Evolutionary conservation across 192 early-diverging fungal genomes (phyloP).

Genomic region (Dissophora ornata): DNA sequence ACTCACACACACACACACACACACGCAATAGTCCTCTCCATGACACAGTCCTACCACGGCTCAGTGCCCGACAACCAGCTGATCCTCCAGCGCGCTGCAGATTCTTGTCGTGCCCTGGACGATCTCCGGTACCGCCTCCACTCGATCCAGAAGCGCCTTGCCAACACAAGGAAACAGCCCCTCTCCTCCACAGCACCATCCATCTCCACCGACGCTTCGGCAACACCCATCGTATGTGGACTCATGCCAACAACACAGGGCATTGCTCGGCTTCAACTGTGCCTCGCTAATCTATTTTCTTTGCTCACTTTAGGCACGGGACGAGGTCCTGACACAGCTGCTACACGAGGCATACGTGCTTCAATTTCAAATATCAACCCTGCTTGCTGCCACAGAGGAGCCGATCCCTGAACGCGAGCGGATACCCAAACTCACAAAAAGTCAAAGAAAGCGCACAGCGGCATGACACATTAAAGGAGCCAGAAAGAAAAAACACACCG

Average conservation of each 20-base stretch:
- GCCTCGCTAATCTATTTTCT: not conserved
- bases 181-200: not conserved
- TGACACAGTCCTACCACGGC: not conserved
- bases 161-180: not conserved
- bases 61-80: slow-evolving; percentile 28
- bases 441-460: not conserved
- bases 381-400: slow-evolving; percentile 42
- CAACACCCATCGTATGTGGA: slow-evolving; percentile 1
- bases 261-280: no score
- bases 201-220: not conserved
- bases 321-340: slow-evolving; percentile 12
- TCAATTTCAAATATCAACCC: slow-evolving; percentile 45
- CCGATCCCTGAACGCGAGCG: slow-evolving; percentile 39
- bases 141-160: slow-evolving; percentile 31
- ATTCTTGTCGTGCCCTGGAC: slow-evolving; percentile 37
- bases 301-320: slow-evolving; percentile 9
- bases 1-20: no score
- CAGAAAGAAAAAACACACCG: no score
- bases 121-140: slow-evolving; percentile 25
- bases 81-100: slow-evolving; percentile 37
- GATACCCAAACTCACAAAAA: slow-evolving; percentile 1
- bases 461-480: no score
- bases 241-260: no score
- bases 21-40: not conserved
- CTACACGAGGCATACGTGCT: slow-evolving; percentile 41